These are phyloP conservation scores for Trifolium dubium DNA, from an alignment of 306 rosid genomes.

Conservation along the genomic window DNA sequence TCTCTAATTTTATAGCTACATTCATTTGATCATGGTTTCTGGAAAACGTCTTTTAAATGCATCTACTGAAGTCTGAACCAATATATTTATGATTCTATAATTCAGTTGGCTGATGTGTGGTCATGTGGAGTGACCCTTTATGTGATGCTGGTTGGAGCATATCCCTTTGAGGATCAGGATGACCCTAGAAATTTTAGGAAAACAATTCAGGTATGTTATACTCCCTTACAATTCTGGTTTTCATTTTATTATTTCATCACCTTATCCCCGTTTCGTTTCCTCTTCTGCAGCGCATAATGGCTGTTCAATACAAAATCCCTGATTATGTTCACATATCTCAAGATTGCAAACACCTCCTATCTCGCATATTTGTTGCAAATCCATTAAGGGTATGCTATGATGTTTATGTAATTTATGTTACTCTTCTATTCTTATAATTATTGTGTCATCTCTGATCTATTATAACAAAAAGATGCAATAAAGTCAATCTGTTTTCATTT, in stretches of 20 bases:
- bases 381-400: constrained; percentile 60
- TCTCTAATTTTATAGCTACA: constrained; percentile 18
- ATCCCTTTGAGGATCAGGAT: constrained; percentile 83
- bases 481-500: neutral
- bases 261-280: constrained; percentile 24
- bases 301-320: constrained; percentile 75
- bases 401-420: constrained; percentile 10
- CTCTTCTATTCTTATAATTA: constrained; percentile 1
- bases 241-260: constrained; percentile 15
- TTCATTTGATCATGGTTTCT: constrained; percentile 14
- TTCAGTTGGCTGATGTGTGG: constrained; percentile 84
- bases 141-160: constrained; percentile 83
- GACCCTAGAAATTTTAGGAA: constrained; percentile 78
- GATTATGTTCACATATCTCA: constrained; percentile 81
- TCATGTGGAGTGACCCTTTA: constrained; percentile 85
- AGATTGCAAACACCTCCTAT: constrained; percentile 72
- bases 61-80: constrained; percentile 7
- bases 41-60: constrained; percentile 23
- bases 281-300: constrained; percentile 68
- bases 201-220: constrained; percentile 64
- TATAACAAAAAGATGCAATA: neutral
- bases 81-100: constrained; percentile 8
- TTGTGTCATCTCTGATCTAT: neutral
- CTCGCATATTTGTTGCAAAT: constrained; percentile 69
- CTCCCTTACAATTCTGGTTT: neutral